These are phyloP conservation scores for Millerozyma acaciae DNA, from an alignment of 805 yeast genomes.

Conservation along the genomic window DNA sequence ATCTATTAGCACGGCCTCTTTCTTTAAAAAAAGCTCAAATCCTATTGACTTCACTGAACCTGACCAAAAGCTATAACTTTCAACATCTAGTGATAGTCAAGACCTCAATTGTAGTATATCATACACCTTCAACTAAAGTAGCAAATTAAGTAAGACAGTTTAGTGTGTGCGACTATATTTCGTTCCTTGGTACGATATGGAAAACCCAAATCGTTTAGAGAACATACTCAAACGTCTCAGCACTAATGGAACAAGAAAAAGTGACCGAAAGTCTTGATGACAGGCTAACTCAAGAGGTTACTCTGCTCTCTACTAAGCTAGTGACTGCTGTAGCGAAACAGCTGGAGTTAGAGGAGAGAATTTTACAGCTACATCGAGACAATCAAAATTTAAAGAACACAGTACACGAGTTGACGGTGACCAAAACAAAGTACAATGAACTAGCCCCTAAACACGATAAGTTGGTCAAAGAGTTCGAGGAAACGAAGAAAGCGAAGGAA, in stretches of 20 bases:
- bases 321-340: conserved; percentile 59
- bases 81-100: too few species aligned
- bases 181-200: too few species aligned
- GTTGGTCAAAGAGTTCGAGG: conserved; percentile 20
- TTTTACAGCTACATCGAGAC: conserved; percentile 37
- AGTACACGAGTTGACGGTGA: conserved; percentile 16
- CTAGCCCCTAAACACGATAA: conserved; percentile 29
- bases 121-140: too few species aligned
- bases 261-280: conserved; percentile 20
- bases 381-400: conserved; percentile 22
- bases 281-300: conserved; percentile 52
- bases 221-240: too few species aligned
- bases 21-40: too few species aligned
- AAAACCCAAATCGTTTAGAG: too few species aligned
- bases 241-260: conserved; percentile 6
- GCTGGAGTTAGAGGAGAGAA: conserved; percentile 49
- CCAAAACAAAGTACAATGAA: conserved; percentile 20
- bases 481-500: conserved; percentile 27
- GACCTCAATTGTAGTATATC: too few species aligned
- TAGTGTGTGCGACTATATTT: too few species aligned
- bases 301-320: conserved; percentile 54
- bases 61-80: too few species aligned
- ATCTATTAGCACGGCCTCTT: too few species aligned
- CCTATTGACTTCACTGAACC: too few species aligned
- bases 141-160: too few species aligned